Evolutionary conservation across 257 asterid genomes (phyloP).

Genomic region (Solanum ossicruentum): DNA sequence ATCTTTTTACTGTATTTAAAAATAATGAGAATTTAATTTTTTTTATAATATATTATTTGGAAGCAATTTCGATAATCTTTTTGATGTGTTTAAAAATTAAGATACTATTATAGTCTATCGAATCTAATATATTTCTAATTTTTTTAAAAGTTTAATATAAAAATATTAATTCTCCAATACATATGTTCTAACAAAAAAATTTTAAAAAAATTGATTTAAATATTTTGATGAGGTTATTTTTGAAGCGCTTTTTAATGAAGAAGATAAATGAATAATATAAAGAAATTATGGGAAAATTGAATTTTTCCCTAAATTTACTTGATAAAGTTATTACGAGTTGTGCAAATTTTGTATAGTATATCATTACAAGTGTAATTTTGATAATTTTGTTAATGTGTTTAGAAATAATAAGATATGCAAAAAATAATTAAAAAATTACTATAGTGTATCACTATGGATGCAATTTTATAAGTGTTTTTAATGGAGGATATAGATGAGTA

Average conservation of each 20-base stretch:
- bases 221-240: background rate
- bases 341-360: too few relatives aligned
- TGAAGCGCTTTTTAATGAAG: background rate
- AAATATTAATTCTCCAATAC: background rate
- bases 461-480: too few relatives aligned
- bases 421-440: too few relatives aligned
- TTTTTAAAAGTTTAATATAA: background rate
- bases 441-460: too few relatives aligned
- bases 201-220: background rate
- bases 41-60: background rate
- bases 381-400: too few relatives aligned
- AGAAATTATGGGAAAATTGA: background rate
- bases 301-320: background rate
- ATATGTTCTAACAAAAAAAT: background rate
- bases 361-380: too few relatives aligned
- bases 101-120: background rate
- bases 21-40: too few relatives aligned
- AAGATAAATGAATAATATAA: background rate
- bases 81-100: background rate
- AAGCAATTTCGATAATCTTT: background rate
- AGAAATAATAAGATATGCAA: too few relatives aligned
- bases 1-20: too few relatives aligned
- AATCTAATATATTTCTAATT: background rate
- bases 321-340: too few relatives aligned
- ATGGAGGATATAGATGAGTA: too few relatives aligned